phyloP scores from a whole-genome alignment of 2,329 filamentous ascomycete genomes.

The Fusarium sp. region DNA sequence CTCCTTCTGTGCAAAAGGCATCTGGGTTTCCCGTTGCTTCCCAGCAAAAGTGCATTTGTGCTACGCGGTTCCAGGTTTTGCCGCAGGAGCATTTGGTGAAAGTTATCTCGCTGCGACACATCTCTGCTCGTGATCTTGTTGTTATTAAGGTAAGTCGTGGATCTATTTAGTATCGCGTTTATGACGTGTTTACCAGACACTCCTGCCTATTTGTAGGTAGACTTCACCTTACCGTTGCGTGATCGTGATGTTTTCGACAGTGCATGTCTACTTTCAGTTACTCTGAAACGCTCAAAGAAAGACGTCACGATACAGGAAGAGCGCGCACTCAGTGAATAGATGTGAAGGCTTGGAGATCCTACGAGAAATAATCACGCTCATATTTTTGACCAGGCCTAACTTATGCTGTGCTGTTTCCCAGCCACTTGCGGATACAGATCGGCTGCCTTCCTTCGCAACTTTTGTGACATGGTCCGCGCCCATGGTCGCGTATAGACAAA shows the following conservation, averaged over 20 bases:
- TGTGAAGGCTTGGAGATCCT: rapidly evolving
- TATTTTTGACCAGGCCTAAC: neutral
- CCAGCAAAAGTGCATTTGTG: neutral
- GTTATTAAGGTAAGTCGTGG: too few species aligned
- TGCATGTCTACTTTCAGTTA: neutral
- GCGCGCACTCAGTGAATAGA: rapidly evolving
- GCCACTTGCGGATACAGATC: neutral
- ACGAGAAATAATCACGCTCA: neutral
- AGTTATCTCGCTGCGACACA: neutral
- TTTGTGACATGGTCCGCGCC: neutral
- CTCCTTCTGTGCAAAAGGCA: neutral
- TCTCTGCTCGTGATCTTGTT: too few species aligned
- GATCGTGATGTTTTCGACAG: neutral
- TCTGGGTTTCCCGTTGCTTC: neutral
- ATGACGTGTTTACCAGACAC: neutral
- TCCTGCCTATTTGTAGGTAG: neutral
- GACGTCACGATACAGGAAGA: rapidly evolving
- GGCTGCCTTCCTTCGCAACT: neutral
- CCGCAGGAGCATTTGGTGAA: neutral
- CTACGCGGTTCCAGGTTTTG: neutral
- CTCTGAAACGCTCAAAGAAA: neutral
- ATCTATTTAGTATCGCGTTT: neutral
- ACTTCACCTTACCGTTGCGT: rapidly evolving
- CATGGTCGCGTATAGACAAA: neutral
- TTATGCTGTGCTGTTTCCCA: neutral